Conservation (phyloP, 2,329 filamentous ascomycete genomes). For the Neofusicoccum kwambonambiense region DNA sequence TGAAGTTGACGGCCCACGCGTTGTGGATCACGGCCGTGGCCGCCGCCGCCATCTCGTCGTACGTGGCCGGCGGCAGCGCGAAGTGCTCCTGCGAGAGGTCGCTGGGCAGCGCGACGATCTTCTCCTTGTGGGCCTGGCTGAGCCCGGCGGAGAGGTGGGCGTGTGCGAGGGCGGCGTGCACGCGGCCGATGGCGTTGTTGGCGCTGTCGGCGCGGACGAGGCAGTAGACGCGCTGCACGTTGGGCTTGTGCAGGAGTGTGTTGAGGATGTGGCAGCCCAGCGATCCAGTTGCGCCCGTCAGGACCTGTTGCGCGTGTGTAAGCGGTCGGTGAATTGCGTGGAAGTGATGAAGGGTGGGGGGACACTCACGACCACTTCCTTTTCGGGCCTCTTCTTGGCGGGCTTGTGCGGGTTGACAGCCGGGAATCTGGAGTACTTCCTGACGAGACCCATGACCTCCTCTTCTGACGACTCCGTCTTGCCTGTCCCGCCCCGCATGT, state of each 20-base stretch:
- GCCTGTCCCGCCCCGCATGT: constrained; percentile 36
- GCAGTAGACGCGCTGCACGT: constrained; percentile 46
- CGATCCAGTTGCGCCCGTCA: constrained; percentile 65
- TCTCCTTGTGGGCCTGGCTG: constrained; percentile 22
- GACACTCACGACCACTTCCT: constrained; percentile 19
- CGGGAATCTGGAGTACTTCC: constrained; percentile 39
- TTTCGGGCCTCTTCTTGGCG: neutral
- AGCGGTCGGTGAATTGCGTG: too few relatives aligned
- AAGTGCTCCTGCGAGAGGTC: constrained; percentile 32
- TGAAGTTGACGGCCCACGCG: constrained; percentile 59
- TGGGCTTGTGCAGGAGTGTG: constrained; percentile 24
- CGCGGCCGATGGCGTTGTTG: constrained; percentile 24
- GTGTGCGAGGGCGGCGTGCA: constrained; percentile 31
- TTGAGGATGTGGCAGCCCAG: constrained; percentile 57
- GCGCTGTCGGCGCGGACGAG: constrained; percentile 43
- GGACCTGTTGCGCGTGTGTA: constrained; percentile 30
- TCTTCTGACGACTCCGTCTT: constrained; percentile 36
- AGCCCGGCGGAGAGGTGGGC: constrained; percentile 32
- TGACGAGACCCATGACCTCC: constrained; percentile 45
- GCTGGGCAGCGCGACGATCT: constrained; percentile 35
- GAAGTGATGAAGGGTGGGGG: neutral
- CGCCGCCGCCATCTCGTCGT: constrained; percentile 19
- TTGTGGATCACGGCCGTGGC: constrained; percentile 50
- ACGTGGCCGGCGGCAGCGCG: constrained; percentile 35
- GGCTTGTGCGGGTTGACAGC: neutral